These are phyloP conservation scores for Teratosphaeria destructans DNA, from an alignment of 2,329 filamentous ascomycete genomes.

Conservation along the genomic window DNA sequence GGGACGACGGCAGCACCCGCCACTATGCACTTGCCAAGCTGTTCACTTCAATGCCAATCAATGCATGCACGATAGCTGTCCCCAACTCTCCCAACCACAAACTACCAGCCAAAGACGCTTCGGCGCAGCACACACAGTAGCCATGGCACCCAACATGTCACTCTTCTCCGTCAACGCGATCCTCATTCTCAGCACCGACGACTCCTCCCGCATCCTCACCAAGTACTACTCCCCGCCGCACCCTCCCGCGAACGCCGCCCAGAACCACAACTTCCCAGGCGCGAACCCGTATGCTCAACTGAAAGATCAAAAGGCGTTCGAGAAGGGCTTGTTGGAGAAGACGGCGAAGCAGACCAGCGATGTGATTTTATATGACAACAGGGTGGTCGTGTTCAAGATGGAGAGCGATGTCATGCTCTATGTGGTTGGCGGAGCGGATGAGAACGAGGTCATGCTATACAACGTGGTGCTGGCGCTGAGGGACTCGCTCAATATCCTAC, in stretches of 20 bases:
- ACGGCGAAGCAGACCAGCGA: constrained; percentile 91
- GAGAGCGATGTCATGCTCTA: constrained; percentile 97
- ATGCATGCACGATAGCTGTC: not conserved
- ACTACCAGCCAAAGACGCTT: not conserved
- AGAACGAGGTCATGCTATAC: constrained; percentile 96
- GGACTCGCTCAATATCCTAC: constrained; percentile 79
- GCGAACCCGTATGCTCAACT: constrained; percentile 74
- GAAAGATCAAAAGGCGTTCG: constrained; percentile 92
- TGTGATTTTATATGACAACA: constrained; percentile 95
- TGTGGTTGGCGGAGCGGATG: constrained; percentile 78
- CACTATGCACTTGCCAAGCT: not conserved
- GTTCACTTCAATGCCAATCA: not conserved
- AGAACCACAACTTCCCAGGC: constrained; percentile 49
- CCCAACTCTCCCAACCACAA: not conserved
- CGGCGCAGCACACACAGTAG: constrained; percentile 8
- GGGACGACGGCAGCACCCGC: not conserved
- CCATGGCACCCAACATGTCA: constrained; percentile 43
- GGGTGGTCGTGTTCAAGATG: constrained; percentile 93
- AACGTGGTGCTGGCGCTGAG: constrained; percentile 81
- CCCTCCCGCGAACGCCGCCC: constrained; percentile 46
- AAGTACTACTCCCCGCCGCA: constrained; percentile 81
- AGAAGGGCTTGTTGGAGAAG: constrained; percentile 92
- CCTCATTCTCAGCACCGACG: constrained; percentile 56
- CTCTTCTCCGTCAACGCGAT: constrained; percentile 46
- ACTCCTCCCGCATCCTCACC: constrained; percentile 81